A percentile compares a stretch with the other conserved stretches of the same genome.
Conservation (phyloP, 371 early-diverging fungal genomes). For the Mucor circinelloides region DNA sequence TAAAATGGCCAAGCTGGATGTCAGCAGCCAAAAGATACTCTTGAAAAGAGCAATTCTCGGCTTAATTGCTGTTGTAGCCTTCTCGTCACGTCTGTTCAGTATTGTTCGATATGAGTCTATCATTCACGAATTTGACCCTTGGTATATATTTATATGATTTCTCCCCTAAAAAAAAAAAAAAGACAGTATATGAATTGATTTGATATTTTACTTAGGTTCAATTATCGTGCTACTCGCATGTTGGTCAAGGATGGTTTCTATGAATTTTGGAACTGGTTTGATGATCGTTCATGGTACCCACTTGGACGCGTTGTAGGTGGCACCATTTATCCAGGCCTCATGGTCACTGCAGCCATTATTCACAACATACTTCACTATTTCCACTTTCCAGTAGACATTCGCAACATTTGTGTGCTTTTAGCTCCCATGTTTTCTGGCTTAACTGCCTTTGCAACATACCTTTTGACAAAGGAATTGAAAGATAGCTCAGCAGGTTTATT, state of each 20-base stretch:
- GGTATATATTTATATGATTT: conserved; percentile 40
- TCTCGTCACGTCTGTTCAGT: conserved; percentile 94
- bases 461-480: conserved; percentile 89
- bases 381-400: conserved; percentile 95
- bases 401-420: conserved; percentile 96
- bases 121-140: conserved; percentile 99
- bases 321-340: conserved; percentile 97
- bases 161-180: too few species aligned
- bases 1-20: conserved; percentile 50
- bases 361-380: conserved; percentile 89
- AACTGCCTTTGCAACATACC: conserved; percentile 92
- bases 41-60: conserved; percentile 78
- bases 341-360: conserved; percentile 97
- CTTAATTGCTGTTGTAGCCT: conserved; percentile 86
- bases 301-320: conserved; percentile 98
- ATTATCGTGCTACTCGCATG: conserved; percentile 97
- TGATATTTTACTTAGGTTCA: conserved; percentile 67
- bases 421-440: conserved; percentile 96
- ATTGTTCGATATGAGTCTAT: conserved; percentile 95
- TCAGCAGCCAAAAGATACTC: conserved; percentile 60
- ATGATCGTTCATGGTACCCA: conserved; percentile 98
- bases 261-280: conserved; percentile 99
- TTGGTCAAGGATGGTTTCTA: conserved; percentile 95
- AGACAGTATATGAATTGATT: not conserved
- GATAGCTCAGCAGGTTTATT: conserved; percentile 91